These are phyloP conservation scores for Trichosporon sp. DNA, from an alignment of 1,284 basidiomycete species.

Conservation along the genomic window DNA sequence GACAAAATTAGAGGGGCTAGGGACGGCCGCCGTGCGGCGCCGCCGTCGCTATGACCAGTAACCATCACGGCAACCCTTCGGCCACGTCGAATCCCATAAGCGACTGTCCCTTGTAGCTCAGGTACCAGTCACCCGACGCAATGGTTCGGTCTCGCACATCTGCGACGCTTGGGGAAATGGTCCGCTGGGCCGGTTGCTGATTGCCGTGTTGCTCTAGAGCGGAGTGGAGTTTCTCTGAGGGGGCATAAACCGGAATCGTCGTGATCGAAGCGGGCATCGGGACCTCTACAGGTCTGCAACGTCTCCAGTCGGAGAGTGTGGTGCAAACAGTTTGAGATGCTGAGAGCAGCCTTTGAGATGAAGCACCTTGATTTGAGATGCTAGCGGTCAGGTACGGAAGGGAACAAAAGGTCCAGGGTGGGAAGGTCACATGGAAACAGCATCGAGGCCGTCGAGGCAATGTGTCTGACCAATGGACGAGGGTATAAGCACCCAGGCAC, in stretches of 20 bases:
- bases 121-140: not conserved
- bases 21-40: no score
- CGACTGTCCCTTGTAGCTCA: not conserved
- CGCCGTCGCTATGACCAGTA: no score
- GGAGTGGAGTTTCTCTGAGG: not conserved
- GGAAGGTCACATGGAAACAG: not conserved
- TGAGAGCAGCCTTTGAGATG: not conserved
- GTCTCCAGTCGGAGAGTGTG: not conserved
- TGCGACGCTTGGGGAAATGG: not conserved
- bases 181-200: no score
- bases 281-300: no score
- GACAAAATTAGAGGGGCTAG: no score
- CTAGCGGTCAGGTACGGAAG: not conserved
- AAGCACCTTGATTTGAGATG: not conserved
- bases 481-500: not conserved
- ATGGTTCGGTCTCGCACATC: not conserved
- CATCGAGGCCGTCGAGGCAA: no score
- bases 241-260: not conserved
- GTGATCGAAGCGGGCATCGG: not conserved
- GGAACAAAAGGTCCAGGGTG: not conserved
- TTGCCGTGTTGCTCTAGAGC: not conserved
- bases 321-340: not conserved
- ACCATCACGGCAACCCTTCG: not conserved
- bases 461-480: not conserved
- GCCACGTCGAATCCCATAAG: not conserved